phyloP scores from a whole-genome alignment of 768 basidiomycete species.

The Podaxis sp. region DNA sequence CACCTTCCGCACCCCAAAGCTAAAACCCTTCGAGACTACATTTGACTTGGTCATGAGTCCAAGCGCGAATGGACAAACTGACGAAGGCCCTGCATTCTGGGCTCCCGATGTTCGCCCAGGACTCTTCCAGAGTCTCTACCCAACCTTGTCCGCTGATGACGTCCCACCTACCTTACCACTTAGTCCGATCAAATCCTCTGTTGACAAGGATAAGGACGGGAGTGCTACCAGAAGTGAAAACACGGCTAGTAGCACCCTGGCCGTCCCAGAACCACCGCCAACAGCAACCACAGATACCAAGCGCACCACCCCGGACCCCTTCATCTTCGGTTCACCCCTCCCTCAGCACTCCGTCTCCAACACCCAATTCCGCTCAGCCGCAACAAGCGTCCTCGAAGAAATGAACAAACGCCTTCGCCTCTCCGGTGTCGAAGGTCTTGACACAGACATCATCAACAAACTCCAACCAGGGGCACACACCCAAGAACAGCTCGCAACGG shows the following conservation, averaged over 20 bases:
- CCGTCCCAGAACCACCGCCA: background rate
- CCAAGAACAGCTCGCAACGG: slow-evolving; percentile 11
- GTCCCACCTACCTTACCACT: slow-evolving; percentile 18
- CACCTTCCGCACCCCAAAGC: slow-evolving; percentile 47
- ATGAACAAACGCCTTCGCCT: slow-evolving; percentile 71
- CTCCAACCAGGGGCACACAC: slow-evolving; percentile 28
- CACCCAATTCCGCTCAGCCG: slow-evolving; percentile 60
- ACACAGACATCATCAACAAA: slow-evolving; percentile 38
- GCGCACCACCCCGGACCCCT: slow-evolving; percentile 37
- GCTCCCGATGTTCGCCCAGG: slow-evolving; percentile 23
- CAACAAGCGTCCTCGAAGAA: slow-evolving; percentile 72
- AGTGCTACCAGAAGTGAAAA: slow-evolving; percentile 8
- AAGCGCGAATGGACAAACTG: slow-evolving; percentile 20
- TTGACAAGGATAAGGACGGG: slow-evolving; percentile 16
- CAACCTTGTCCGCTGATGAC: slow-evolving; percentile 32
- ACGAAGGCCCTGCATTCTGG: slow-evolving; percentile 24
- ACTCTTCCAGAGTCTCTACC: slow-evolving; percentile 29
- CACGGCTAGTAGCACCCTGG: slow-evolving; percentile 2
- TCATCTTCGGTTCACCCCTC: slow-evolving; percentile 75
- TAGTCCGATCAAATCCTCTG: slow-evolving; percentile 3
- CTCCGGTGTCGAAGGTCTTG: slow-evolving; percentile 49
- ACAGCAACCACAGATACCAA: slow-evolving; percentile 10
- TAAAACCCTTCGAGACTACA: slow-evolving; percentile 60
- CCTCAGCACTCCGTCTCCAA: slow-evolving; percentile 61
- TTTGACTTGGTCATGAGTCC: slow-evolving; percentile 67